phyloP scores from a whole-genome alignment of 2,329 filamentous ascomycete species.

The Alternaria atra region DNA sequence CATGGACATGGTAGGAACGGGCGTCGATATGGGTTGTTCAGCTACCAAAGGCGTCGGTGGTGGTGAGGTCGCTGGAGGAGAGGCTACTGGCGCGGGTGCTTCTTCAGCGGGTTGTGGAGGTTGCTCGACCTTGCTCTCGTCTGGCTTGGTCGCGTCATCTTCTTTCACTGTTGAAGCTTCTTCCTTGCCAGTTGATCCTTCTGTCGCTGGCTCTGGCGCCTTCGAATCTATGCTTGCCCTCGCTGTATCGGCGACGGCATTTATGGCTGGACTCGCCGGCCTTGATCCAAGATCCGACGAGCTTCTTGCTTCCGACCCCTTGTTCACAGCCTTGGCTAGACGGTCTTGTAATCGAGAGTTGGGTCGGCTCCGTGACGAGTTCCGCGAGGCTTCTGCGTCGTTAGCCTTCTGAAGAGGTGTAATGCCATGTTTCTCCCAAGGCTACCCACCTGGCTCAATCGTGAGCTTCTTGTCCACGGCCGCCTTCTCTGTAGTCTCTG shows the following conservation, averaged over 20 bases:
- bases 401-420: conserved; percentile 29
- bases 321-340: conserved; percentile 85
- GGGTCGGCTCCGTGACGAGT: conserved; percentile 69
- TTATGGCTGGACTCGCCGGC: conserved; percentile 58
- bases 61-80: conserved; percentile 21
- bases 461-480: conserved; percentile 41
- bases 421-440: background rate
- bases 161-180: conserved; percentile 23
- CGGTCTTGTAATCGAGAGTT: conserved; percentile 90
- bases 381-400: conserved; percentile 64
- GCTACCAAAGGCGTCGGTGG: conserved; percentile 33
- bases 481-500: conserved; percentile 40
- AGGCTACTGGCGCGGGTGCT: conserved; percentile 15
- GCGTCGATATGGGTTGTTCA: conserved; percentile 48
- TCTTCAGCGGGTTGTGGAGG: conserved; percentile 42
- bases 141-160: conserved; percentile 21
- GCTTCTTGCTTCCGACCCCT: conserved; percentile 64
- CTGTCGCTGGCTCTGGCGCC: conserved; percentile 40
- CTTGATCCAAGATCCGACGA: conserved; percentile 62
- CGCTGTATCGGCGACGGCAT: conserved; percentile 45
- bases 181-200: background rate
- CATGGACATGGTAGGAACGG: conserved; percentile 42
- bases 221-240: conserved; percentile 58
- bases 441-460: conserved; percentile 45
- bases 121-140: conserved; percentile 21